Base-by-base conservation (phyloP, 2,329 filamentous ascomycete genomes). In the Nothomitra cinnamomea region DNA sequence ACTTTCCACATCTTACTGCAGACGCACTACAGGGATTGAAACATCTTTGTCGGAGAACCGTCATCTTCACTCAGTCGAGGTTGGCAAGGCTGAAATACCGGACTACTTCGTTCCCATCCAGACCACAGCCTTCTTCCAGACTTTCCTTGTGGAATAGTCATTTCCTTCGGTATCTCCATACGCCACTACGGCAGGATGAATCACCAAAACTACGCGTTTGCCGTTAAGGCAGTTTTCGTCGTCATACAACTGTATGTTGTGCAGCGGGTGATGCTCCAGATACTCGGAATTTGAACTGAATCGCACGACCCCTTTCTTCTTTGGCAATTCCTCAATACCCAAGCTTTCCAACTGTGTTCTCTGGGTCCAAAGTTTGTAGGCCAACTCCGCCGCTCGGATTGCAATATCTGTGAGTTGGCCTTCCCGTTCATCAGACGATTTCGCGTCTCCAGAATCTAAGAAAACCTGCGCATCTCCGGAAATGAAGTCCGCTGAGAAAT, bases 61-160 rank as follows among this genome's bases (percentile, higher is more conserved):
- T n/a, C n/a, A 32, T 10, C 10, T 32, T 32, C 28, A 10, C 28
- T 32, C 28, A 32, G 28, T 32, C 28, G 10, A 32, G 28, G 28
- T 32, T 4, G 28, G 10, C 10, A 10, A 32, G 28, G 28, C 10
- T 32, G 28, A 32, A 32, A 32, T n/a, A n/a, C n/a, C n/a, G n/a
- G 10, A 10, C 10, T 32, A 32, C 10, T 50, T 5, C 15, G 51
- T 53, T 4, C 54, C 51, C 51, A 56, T 56, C 54, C 54, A 56
- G 17, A 48, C 53, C 8, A 42, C 43, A 3, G 54, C 54, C 42
- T 56, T 56, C 41, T 54, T 56, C 41, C 24, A 32, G 7, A 54
- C 43, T 17, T 43, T 50, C 12, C 17, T 10, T 2, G 24, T 17
- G 15, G n/a, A 22, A 28, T 49, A 54, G 19, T 56, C 51, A 17